phyloP scores from a whole-genome alignment of 768 basidiomycete genomes.

The Lactarius trivialis region DNA sequence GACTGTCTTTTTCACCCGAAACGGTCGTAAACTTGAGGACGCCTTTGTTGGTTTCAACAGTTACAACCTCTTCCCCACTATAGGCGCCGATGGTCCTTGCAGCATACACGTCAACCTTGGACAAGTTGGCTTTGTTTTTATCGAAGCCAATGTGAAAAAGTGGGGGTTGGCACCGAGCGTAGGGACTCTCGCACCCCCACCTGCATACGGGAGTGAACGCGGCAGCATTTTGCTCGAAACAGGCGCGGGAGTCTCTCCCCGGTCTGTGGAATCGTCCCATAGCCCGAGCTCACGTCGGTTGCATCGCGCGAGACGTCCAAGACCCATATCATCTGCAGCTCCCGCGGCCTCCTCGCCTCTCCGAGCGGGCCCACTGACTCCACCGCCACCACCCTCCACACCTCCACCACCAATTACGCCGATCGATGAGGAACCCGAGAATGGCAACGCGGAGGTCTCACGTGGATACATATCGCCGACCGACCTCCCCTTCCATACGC shows the following conservation, averaged over 20 bases:
- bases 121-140: slow-evolving; percentile 97
- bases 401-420: slow-evolving; percentile 68
- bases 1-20: slow-evolving; percentile 98
- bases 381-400: slow-evolving; percentile 40
- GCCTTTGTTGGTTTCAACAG: slow-evolving; percentile 85
- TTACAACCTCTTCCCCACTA: slow-evolving; percentile 94
- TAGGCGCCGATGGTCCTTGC: slow-evolving; percentile 94
- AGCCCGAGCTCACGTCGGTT: slow-evolving; percentile 46
- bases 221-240: slow-evolving; percentile 94
- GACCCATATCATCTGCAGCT: slow-evolving; percentile 37
- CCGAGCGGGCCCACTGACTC: slow-evolving; percentile 42
- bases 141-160: slow-evolving; percentile 99
- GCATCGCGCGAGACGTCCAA: slow-evolving; percentile 54
- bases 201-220: slow-evolving; percentile 94
- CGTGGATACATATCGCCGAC: slow-evolving; percentile 56
- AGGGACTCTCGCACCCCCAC: slow-evolving; percentile 94
- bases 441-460: slow-evolving; percentile 43
- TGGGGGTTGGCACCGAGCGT: slow-evolving; percentile 98
- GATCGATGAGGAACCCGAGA: slow-evolving; percentile 57
- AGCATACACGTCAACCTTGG: slow-evolving; percentile 97
- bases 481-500: slow-evolving; percentile 54
- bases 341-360: slow-evolving; percentile 61
- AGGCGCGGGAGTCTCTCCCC: slow-evolving; percentile 43
- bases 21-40: slow-evolving; percentile 95
- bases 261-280: slow-evolving; percentile 38